Base-by-base conservation (phyloP, 495 filamentous ascomycete genomes). In the Penicillium waksmanii region DNA sequence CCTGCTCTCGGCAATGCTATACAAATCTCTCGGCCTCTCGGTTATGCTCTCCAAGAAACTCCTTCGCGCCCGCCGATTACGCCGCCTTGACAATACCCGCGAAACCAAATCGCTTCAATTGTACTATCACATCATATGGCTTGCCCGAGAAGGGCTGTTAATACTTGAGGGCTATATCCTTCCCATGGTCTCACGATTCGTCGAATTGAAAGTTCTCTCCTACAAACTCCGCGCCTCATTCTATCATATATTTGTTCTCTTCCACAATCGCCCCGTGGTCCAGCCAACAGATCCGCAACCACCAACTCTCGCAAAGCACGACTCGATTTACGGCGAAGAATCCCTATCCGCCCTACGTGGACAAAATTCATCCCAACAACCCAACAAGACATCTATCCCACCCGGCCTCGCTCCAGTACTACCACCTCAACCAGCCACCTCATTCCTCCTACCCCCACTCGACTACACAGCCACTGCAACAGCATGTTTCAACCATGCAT, bases 201-300 rank as follows among this genome's bases (percentile, higher is more conserved):
- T 86, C 65, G 93, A 90, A 71, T 83, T 93, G 19, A 92, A 91
- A 64, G 93, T 98, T 10, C 84, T 98, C 51, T 86, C 90, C 8
- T 89, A 89, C 74, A 98, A 98, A 75, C 83, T 98, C 19, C 87
- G 92, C 57, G 95, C 96, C 6, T 93, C 89, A 25, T 96, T 97
- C 66, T 94, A 95, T 65, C 95, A 98, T 76, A 91, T 98, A 58
- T 97, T 96, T 68, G 96, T 96, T 52, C 82, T 97, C 15, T 98
- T 97, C 69, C 92, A 96, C 77, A 96, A 97, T 73, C 78, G 86
- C 50, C 87, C 87, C 9, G 76, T 80, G 5, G 71, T 87, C 59
- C 80, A 79, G 49, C 73, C 77, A 17, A 66, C 77, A 44, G 76
- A 79, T 18, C 74, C 79, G 52, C 59, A 68, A 10, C 56, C 74